These are phyloP conservation scores for Xerocomellus intermedius DNA, from an alignment of 768 basidiomycete species.

Conservation along the genomic window DNA sequence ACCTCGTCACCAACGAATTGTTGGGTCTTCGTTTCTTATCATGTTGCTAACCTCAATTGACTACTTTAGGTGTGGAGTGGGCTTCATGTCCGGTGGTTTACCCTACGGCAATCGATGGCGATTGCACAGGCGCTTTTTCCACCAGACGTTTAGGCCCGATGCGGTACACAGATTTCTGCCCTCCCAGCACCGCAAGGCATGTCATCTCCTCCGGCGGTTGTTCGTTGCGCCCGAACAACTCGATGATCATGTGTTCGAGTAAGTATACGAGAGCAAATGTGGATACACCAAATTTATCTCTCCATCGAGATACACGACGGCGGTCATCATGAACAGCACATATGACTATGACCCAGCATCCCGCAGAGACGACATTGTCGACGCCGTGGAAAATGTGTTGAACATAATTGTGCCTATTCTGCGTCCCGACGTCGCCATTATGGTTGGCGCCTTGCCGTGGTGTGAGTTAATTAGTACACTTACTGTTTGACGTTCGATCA, in stretches of 20 bases:
- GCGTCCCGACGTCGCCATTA: not conserved
- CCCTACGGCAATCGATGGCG: slow-evolving; percentile 13
- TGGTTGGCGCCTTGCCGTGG: not conserved
- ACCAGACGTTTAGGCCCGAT: too few relatives aligned
- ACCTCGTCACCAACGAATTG: not conserved
- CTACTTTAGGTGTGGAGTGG: not conserved
- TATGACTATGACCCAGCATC: slow-evolving; percentile 5
- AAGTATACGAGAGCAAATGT: not conserved
- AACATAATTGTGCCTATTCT: not conserved
- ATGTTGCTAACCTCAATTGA: not conserved
- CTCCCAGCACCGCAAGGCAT: too few relatives aligned
- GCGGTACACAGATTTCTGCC: too few relatives aligned
- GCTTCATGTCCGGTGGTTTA: not conserved
- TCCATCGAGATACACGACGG: not conserved
- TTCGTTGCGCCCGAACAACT: too few relatives aligned
- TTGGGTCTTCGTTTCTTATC: not conserved
- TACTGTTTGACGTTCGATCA: too few relatives aligned
- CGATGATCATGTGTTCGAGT: too few relatives aligned
- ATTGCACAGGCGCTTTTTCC: slow-evolving; percentile 8
- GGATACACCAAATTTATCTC: too few relatives aligned
- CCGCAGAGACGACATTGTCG: slow-evolving; percentile 5
- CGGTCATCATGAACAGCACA: not conserved
- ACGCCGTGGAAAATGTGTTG: not conserved
- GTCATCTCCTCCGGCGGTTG: too few relatives aligned
- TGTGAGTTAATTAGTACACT: not conserved